Conservation (phyloP, 1,284 basidiomycete species). For the Malassezia vespertilionis region DNA sequence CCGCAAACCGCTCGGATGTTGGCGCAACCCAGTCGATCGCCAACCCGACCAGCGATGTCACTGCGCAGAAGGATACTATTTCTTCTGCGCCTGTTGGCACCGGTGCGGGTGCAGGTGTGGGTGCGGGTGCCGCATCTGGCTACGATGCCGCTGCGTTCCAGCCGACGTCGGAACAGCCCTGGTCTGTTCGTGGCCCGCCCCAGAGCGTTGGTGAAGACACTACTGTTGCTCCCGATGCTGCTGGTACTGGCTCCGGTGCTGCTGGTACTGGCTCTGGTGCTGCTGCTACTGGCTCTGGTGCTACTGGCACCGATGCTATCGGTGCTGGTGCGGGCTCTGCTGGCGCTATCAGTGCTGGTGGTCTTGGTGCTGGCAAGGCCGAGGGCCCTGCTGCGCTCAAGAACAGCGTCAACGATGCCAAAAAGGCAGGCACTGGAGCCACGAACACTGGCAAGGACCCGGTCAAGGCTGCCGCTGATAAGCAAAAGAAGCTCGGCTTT, state of each 20-base stretch:
- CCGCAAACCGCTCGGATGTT: background rate
- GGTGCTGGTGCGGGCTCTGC: background rate
- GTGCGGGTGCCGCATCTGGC: background rate
- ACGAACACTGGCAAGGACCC: background rate
- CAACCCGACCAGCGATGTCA: background rate
- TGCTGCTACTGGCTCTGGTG: background rate
- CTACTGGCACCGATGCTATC: background rate
- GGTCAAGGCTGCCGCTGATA: background rate
- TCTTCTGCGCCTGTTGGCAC: no score
- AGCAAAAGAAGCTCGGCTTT: slow-evolving; percentile 18
- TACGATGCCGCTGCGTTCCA: background rate
- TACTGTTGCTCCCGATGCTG: background rate
- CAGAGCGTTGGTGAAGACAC: background rate
- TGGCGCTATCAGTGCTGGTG: background rate
- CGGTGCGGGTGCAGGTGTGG: no score
- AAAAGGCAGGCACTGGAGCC: slow-evolving; percentile 1
- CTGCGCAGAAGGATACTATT: background rate
- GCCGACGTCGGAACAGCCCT: slow-evolving; percentile 15
- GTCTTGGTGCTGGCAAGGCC: background rate
- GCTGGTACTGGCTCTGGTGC: background rate
- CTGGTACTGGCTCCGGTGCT: background rate
- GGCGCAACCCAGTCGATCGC: background rate
- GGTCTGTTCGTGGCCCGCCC: slow-evolving; percentile 27
- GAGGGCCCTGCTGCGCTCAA: background rate
- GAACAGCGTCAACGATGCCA: background rate